These are phyloP conservation scores for Saitozyma sp. DNA, from an alignment of 768 basidiomycete genomes.

Conservation along the genomic window DNA sequence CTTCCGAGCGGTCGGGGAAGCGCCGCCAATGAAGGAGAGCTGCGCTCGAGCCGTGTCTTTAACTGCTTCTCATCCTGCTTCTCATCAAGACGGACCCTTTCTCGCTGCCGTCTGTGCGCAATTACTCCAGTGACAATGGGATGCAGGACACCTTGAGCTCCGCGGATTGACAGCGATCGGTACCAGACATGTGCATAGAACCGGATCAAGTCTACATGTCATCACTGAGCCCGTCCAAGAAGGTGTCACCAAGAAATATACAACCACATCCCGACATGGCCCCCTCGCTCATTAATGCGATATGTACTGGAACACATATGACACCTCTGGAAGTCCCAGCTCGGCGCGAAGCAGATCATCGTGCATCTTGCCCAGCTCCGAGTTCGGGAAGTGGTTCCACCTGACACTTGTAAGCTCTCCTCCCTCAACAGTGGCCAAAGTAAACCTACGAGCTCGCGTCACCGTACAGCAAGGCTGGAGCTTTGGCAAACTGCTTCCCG, in stretches of 20 bases:
- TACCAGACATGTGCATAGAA: too few species aligned
- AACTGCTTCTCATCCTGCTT: too few species aligned
- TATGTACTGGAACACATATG: constrained; percentile 89
- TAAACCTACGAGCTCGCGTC: constrained; percentile 90
- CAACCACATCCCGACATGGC: neutral
- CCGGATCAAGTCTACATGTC: constrained; percentile 3
- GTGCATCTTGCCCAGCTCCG: constrained; percentile 83
- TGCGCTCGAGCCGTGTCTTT: too few species aligned
- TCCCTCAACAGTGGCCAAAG: neutral
- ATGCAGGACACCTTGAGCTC: too few species aligned
- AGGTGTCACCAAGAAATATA: neutral
- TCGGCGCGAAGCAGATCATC: constrained; percentile 93
- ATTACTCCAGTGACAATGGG: too few species aligned
- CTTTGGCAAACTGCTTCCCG: constrained; percentile 78
- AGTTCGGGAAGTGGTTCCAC: constrained; percentile 96
- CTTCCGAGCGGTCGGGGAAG: too few species aligned
- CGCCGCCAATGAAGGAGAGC: too few species aligned
- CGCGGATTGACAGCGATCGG: too few species aligned
- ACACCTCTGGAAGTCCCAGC: constrained; percentile 75
- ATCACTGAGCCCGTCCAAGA: neutral
- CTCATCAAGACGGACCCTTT: too few species aligned
- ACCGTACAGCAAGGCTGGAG: constrained; percentile 85
- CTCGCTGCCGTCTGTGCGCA: too few species aligned
- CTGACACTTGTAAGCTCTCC: constrained; percentile 54
- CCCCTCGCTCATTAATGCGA: constrained; percentile 23